Evolutionary conservation across 345 rosid genomes (phyloP).

Genomic region (Murraya paniculata): DNA sequence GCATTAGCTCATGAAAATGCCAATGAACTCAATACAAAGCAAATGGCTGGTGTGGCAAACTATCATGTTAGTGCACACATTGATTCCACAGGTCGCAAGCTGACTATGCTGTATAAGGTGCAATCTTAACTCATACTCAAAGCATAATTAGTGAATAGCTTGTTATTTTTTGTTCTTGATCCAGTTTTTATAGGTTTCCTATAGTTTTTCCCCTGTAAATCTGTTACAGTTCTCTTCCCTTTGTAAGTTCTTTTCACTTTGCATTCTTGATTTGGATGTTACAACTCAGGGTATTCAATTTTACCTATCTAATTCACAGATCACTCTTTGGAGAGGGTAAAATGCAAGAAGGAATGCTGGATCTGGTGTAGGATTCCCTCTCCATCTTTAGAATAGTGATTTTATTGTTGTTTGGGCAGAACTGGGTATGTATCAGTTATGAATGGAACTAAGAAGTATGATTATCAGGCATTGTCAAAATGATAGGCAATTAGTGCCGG

Average conservation of each 20-base stretch:
- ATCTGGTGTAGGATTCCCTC: background rate
- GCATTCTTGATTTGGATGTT: background rate
- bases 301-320: too few relatives aligned
- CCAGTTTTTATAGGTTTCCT: background rate
- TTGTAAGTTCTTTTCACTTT: conserved; percentile 1
- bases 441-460: too few relatives aligned
- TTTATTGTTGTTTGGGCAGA: too few relatives aligned
- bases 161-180: background rate
- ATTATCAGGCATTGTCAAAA: too few relatives aligned
- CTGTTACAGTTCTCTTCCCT: background rate
- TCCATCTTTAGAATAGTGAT: background rate
- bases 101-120: conserved; percentile 95
- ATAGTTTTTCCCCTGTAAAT: too few relatives aligned
- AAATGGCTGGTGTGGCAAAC: conserved; percentile 74
- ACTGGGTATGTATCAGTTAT: too few relatives aligned
- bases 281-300: background rate
- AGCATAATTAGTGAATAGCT: background rate
- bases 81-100: conserved; percentile 73
- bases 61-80: conserved; percentile 97
- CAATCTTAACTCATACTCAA: conserved; percentile 1
- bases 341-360: background rate
- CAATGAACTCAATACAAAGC: conserved; percentile 36
- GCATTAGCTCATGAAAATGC: conserved; percentile 67
- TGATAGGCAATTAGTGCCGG: too few relatives aligned
- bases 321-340: background rate